These are phyloP conservation scores for Pelargonium fulgidum DNA, from an alignment of 441 rosid genomes.

Conservation along the genomic window DNA sequence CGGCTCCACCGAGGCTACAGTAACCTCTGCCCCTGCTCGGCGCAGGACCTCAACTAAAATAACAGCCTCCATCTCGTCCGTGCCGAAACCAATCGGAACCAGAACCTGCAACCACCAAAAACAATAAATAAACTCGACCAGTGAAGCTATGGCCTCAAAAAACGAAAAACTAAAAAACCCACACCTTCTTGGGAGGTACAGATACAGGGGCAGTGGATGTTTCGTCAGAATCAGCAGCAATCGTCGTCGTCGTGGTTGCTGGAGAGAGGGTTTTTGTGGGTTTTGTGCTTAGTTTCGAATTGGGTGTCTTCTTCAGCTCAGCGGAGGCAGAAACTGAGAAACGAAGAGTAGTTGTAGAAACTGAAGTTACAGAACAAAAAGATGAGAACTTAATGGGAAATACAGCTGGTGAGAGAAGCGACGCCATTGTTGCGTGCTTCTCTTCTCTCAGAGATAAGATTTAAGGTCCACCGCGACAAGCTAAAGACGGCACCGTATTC, in stretches of 20 bases:
- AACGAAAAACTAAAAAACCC: neutral
- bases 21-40: constrained; percentile 87
- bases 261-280: constrained; percentile 24
- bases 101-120: constrained; percentile 46
- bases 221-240: neutral
- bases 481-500: no score
- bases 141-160: constrained; percentile 12
- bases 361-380: constrained; percentile 11
- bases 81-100: constrained; percentile 80
- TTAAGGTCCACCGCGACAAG: no score
- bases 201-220: constrained; percentile 16
- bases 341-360: constrained; percentile 21
- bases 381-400: constrained; percentile 21
- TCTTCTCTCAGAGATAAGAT: neutral
- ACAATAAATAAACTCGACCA: neutral
- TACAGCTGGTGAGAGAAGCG: constrained; percentile 20
- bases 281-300: constrained; percentile 23
- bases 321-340: constrained; percentile 30
- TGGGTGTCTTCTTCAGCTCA: constrained; percentile 14
- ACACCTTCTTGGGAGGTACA: constrained; percentile 55
- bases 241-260: constrained; percentile 19
- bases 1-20: constrained; percentile 79
- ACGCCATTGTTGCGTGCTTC: constrained; percentile 32
- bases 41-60: constrained; percentile 66
- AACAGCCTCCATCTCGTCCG: constrained; percentile 94